Base-by-base conservation (phyloP, 139 green algal genomes). In the Picochlorum costavermella region DNA sequence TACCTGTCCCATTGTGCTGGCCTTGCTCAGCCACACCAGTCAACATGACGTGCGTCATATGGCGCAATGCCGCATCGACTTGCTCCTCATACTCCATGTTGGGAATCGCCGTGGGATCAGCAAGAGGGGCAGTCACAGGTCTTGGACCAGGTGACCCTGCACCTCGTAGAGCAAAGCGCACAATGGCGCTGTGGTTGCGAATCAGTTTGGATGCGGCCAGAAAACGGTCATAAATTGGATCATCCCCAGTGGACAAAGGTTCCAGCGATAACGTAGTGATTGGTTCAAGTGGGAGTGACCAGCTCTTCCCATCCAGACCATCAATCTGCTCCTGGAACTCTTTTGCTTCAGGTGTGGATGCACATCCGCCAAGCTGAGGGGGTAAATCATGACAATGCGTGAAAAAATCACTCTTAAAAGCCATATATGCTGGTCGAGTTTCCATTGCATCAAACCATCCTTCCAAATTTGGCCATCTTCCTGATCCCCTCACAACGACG, bases 401-500 rank as follows among this genome's bases (percentile, higher is more conserved):
- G 82, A 90, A 97, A 76, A 88, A 91, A 82, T 98, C 92, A 28
- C 72, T 87, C 48, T 79, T 82, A 31, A 85, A 90, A 37, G 75
- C 90, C 8, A 88, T 50, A 66, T 96, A 97, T 1, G 88, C 77
- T 0, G 70, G 64, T 2, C 90, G 75, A 8, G 71, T n/a, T 73
- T 98, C 92, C 90, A 98, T 94, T 0, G 90, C 89, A 9, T 85
- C 78, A 75, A 95, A 96, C 90, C 90, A 96, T 59, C 60, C 67
- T 17, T 88, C 75, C 8, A 92, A 25, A 11, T 69, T 67, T 29
- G 70, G 74, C 46, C 50, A 83, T 36, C 69, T 60, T 28, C 70
- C 76, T 55, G 69, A 50, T 17, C 75, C 80, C 14, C 87, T 63
- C 58, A 95, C 69, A 20, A 69, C 49, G 6, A 89, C 72, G n/a